A percentile compares a stretch with the other conserved stretches of the same genome.
Conservation (phyloP, 202 grass and related monocot genomes). For the Dendrocalamus latiflorus region DNA sequence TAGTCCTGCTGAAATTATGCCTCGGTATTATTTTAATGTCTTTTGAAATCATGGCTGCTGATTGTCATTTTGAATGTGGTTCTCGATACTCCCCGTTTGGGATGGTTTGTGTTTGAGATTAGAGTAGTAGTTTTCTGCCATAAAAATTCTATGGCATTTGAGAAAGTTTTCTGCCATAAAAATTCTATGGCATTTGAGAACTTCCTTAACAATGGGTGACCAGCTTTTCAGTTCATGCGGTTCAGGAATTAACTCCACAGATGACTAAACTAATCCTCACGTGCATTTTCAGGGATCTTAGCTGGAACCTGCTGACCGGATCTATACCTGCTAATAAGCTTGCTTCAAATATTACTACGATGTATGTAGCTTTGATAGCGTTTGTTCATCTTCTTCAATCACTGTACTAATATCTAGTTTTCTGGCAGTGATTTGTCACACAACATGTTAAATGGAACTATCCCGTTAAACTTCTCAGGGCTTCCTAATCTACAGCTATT, state of each 20-base stretch:
- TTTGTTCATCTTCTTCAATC: background rate
- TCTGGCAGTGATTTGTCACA: slow-evolving; percentile 82
- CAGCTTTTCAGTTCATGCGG: slow-evolving; percentile 5
- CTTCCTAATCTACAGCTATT: slow-evolving; percentile 76
- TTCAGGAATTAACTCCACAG: background rate
- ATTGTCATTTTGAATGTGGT: background rate
- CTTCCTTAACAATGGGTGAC: background rate
- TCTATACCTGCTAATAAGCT: slow-evolving; percentile 73
- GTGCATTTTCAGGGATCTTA: slow-evolving; percentile 88
- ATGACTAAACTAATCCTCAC: slow-evolving; percentile 24
- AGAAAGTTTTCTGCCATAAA: no score
- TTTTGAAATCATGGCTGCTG: background rate
- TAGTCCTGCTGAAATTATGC: slow-evolving; percentile 20
- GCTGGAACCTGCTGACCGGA: slow-evolving; percentile 84
- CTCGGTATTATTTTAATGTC: background rate
- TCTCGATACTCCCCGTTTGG: background rate
- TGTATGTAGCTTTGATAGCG: slow-evolving; percentile 46
- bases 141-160: background rate
- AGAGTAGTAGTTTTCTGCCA: background rate
- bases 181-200: background rate
- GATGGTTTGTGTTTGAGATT: background rate
- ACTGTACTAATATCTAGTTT: slow-evolving; percentile 35
- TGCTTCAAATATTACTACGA: slow-evolving; percentile 82
- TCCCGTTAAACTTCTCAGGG: slow-evolving; percentile 63
- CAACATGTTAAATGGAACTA: slow-evolving; percentile 70